Evolutionary conservation across 305 asterid species (phyloP).

Genomic region (Solanum hybrid): DNA sequence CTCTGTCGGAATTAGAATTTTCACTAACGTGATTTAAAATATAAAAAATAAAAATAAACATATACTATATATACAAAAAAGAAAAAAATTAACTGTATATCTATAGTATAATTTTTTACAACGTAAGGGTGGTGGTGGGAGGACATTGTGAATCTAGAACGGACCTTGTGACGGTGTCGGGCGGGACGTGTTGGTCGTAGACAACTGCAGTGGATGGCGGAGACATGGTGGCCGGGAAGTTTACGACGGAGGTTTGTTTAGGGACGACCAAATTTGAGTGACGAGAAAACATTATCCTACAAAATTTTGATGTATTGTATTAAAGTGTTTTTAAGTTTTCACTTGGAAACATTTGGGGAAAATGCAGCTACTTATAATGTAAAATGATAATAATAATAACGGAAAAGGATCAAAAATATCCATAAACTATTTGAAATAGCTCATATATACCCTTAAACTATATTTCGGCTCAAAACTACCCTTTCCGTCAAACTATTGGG

Average conservation of each 20-base stretch:
- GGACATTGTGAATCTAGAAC: background rate
- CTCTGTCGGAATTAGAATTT: slow-evolving; percentile 16
- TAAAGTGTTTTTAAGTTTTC: background rate
- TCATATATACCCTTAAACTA: too few species aligned
- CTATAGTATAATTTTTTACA: too few species aligned
- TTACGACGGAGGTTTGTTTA: slow-evolving; percentile 19
- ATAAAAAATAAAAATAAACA: too few species aligned
- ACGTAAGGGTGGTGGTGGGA: too few species aligned
- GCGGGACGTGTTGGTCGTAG: slow-evolving; percentile 73
- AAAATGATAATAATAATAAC: too few species aligned
- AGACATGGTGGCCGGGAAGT: slow-evolving; percentile 42
- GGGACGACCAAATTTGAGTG: background rate
- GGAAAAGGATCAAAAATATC: too few species aligned
- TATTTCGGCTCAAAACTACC: too few species aligned
- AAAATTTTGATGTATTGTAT: background rate
- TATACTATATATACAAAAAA: too few species aligned
- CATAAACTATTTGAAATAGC: too few species aligned
- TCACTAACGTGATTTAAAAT: too few species aligned
- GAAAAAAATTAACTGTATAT: too few species aligned
- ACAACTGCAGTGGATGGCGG: slow-evolving; percentile 85
- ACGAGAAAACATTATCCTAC: background rate
- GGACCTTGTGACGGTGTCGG: slow-evolving; percentile 41
- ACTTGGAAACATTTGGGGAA: background rate
- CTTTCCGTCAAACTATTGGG: too few species aligned
- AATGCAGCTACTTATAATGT: background rate